Percentiles rank a stretch among this genome's conserved stretches.
Evolutionary conservation across 163 green algal genomes (phyloP).

Genomic region (Prototheca wickerhamii): DNA sequence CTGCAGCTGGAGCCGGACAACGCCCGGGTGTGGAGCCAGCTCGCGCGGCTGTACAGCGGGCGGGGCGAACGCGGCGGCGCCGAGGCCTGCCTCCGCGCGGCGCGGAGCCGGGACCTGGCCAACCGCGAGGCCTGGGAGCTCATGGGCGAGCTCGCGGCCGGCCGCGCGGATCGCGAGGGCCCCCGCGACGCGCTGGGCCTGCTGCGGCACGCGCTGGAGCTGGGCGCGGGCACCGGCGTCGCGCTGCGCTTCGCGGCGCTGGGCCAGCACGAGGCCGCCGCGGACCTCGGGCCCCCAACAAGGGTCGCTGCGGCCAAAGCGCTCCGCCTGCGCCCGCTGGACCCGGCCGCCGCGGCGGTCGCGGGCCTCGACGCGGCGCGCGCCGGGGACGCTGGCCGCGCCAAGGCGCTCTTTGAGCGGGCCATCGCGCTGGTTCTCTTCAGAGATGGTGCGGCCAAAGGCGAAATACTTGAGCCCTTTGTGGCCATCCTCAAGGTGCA

Average conservation of each 20-base stretch:
- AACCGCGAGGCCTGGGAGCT: slow-evolving; percentile 58
- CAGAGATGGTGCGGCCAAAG: too few relatives aligned
- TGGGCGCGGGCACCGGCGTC: slow-evolving; percentile 51
- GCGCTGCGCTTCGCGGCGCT: slow-evolving; percentile 41
- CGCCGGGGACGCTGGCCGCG: neutral
- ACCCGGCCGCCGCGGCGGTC: slow-evolving; percentile 39
- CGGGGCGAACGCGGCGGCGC: slow-evolving; percentile 14
- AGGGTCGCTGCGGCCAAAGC: slow-evolving; percentile 16
- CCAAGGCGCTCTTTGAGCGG: neutral
- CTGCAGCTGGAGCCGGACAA: slow-evolving; percentile 60
- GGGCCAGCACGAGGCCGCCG: neutral
- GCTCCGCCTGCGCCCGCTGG: slow-evolving; percentile 42
- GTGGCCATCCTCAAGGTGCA: too few relatives aligned
- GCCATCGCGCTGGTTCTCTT: too few relatives aligned
- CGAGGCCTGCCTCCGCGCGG: slow-evolving; percentile 38
- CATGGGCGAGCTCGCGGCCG: slow-evolving; percentile 50
- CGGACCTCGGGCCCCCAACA: neutral
- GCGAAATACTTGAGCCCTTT: too few relatives aligned
- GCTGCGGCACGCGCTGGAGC: slow-evolving; percentile 50
- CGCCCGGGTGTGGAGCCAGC: slow-evolving; percentile 50
- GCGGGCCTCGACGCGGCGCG: slow-evolving; percentile 23
- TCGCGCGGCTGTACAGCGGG: slow-evolving; percentile 56
- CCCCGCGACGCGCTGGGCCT: slow-evolving; percentile 30
- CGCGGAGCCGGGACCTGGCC: slow-evolving; percentile 52
- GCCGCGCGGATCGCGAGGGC: slow-evolving; percentile 14